These are phyloP conservation scores for Fusarium tuaranense DNA, from an alignment of 2,329 filamentous ascomycete genomes.

Conservation along the genomic window DNA sequence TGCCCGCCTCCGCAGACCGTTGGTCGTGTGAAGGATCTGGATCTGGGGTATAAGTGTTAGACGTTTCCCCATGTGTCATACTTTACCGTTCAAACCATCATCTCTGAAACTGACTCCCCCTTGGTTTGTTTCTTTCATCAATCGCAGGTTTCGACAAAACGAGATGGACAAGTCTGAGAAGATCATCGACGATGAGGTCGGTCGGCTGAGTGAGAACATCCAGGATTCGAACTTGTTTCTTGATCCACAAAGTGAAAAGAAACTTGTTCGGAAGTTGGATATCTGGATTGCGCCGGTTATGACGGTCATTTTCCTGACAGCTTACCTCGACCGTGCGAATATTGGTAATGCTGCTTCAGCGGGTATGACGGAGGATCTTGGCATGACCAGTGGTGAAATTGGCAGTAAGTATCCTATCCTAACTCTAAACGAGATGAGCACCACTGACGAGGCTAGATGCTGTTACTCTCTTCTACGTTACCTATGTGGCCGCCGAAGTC, in stretches of 20 bases:
- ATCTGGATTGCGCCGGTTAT: not conserved
- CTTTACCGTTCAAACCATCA: not conserved
- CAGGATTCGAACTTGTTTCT: not conserved
- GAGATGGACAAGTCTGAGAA: not conserved
- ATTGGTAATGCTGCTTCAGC: not conserved
- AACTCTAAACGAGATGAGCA: not conserved
- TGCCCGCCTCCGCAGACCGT: not conserved
- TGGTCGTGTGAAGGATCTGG: not conserved
- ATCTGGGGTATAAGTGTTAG: not conserved
- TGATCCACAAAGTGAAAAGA: not conserved
- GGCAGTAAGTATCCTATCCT: not conserved
- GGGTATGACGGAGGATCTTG: not conserved
- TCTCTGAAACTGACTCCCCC: not conserved
- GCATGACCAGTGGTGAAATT: not conserved
- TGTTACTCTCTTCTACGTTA: constrained; percentile 12
- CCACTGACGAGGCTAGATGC: not conserved
- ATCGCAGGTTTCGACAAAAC: not conserved
- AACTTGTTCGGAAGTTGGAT: not conserved
- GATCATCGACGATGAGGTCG: not conserved
- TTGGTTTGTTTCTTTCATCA: not conserved
- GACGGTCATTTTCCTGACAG: not conserved
- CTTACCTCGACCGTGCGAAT: not conserved
- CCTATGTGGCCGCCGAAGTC: constrained; percentile 21
- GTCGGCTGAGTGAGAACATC: not conserved
- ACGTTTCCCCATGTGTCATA: not conserved